These are phyloP conservation scores for Herpotrichia juniperi DNA, from an alignment of 2,329 filamentous ascomycete species.

Conservation along the genomic window DNA sequence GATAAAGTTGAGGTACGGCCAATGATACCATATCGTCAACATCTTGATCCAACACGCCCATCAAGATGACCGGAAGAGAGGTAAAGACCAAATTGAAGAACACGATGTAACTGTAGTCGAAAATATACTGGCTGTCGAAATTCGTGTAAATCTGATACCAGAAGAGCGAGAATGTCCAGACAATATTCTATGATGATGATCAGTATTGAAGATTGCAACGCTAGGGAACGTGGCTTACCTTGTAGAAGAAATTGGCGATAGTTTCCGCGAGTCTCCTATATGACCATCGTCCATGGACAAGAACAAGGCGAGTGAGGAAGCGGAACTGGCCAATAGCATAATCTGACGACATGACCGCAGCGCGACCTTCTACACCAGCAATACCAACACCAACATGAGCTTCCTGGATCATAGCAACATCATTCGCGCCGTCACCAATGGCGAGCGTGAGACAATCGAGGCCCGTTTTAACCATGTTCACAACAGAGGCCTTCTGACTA, in stretches of 20 bases:
- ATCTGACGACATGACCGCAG: constrained; percentile 84
- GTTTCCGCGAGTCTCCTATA: constrained; percentile 91
- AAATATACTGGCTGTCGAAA: constrained; percentile 95
- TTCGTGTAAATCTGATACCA: constrained; percentile 97
- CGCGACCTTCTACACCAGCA: constrained; percentile 83
- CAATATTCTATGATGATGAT: constrained; percentile 71
- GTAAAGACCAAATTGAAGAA: constrained; percentile 98
- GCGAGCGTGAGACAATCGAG: constrained; percentile 95
- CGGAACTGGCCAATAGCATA: constrained; percentile 90
- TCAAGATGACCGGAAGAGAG: constrained; percentile 89
- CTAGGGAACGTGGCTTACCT: constrained; percentile 56
- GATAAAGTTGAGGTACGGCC: constrained; percentile 93
- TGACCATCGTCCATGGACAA: constrained; percentile 88
- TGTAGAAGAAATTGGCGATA: constrained; percentile 99
- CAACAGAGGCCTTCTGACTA: constrained; percentile 96
- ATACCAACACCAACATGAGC: constrained; percentile 90
- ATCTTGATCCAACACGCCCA: constrained; percentile 97
- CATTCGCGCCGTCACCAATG: constrained; percentile 88
- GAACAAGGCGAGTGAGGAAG: constrained; percentile 78
- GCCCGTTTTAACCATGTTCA: constrained; percentile 91
- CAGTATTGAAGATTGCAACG: constrained; percentile 24
- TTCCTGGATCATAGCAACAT: constrained; percentile 92
- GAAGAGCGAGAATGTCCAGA: constrained; percentile 96
- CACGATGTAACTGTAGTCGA: constrained; percentile 97
- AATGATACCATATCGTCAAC: constrained; percentile 93